Evolutionary conservation across 140 eudicot species (phyloP), one percentile per base, ranked within the genome.

Genomic region (Senecio squalidus): DNA sequence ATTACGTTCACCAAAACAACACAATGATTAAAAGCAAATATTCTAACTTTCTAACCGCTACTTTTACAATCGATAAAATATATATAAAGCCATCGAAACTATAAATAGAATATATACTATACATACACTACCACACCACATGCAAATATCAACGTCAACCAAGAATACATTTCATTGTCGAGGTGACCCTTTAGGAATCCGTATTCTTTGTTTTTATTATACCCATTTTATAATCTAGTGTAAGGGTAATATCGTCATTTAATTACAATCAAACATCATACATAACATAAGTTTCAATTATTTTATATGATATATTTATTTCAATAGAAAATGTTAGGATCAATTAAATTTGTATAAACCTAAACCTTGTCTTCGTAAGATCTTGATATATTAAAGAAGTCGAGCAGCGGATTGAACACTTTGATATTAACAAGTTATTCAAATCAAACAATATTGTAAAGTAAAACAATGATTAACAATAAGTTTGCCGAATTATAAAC

Each of bases 91-190:
- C 48, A 56, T 45, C 15, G 50, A 67, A 28, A 43, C 34, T 18
- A 27, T 43, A 54, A 29, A 45, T 15, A 29, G 66, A 57, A 68
- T 58, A 58, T 33, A 57, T 57, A 23, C 40, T n/a, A 18, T 44
- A 23, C 24, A 4, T 43, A 41, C 34, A 68, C 34, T 31, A 28
- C 62, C 62, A n/a, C 69, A 28, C 62, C 62, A n/a, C 69, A 60
- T 69, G 75, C 13, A 48, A 14, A 53, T 30, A 60, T 70, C 63
- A 53, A 41, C 46, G 62, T 70, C 76, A 61, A 52, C 58, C 23
- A 61, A 69, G 75, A 60, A 70, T 70, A 62, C 41, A 51, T 39
- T 52, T 41, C 48, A 22, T 41, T 40, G 31, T 25, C 50, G 61
- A n/a, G 49, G 29, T 16, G 43, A 68, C 74, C 52, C 56, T 70